phyloP scores from a whole-genome alignment of 495 filamentous ascomycete genomes.

The Penicillium diatomitis region DNA sequence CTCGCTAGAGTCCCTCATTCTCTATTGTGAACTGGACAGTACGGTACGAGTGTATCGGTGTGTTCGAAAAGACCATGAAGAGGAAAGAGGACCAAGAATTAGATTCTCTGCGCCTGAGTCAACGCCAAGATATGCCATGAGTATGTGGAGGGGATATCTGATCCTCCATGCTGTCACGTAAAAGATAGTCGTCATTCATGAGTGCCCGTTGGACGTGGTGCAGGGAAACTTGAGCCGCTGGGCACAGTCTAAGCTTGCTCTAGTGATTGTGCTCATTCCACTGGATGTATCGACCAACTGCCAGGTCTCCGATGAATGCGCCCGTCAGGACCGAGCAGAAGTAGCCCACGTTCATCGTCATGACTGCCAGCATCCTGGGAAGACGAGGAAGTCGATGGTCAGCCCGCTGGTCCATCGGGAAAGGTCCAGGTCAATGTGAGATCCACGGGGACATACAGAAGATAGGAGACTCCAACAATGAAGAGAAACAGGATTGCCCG shows the following conservation, averaged over 20 bases:
- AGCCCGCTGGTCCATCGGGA: background rate
- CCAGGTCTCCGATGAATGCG: slow-evolving; percentile 74
- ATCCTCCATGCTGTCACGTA: too few species aligned
- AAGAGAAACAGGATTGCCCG: slow-evolving; percentile 59
- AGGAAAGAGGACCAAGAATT: too few species aligned
- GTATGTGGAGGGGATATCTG: too few species aligned
- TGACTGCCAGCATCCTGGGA: slow-evolving; percentile 89
- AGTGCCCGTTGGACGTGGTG: background rate
- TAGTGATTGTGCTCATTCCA: slow-evolving; percentile 22
- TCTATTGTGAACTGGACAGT: too few species aligned
- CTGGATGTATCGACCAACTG: slow-evolving; percentile 57
- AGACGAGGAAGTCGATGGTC: background rate
- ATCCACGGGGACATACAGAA: slow-evolving; percentile 56
- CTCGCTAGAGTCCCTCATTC: too few species aligned
- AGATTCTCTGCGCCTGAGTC: too few species aligned
- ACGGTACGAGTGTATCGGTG: too few species aligned
- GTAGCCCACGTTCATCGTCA: slow-evolving; percentile 97
- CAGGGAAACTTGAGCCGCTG: background rate
- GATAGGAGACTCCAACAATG: slow-evolving; percentile 69
- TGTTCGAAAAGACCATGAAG: too few species aligned
- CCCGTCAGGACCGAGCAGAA: slow-evolving; percentile 81
- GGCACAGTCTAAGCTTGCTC: background rate
- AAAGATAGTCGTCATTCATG: background rate
- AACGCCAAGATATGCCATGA: too few species aligned
- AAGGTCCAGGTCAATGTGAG: background rate